phyloP scores from a whole-genome alignment of 2,329 filamentous ascomycete species.

The Drechslera avenae region DNA sequence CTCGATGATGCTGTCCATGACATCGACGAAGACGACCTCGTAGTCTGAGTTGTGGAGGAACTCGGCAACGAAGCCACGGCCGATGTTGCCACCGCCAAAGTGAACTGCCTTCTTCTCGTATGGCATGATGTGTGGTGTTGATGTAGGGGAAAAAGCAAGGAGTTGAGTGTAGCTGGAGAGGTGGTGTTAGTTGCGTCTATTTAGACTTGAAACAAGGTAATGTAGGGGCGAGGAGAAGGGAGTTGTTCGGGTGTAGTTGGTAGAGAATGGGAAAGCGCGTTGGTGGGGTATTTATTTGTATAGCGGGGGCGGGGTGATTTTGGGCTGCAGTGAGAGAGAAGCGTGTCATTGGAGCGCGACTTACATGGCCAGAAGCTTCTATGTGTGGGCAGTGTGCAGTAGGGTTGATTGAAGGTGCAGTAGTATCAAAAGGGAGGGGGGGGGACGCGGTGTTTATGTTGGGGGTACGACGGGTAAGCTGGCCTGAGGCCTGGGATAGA shows the following conservation, averaged over 20 bases:
- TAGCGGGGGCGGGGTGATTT: slow-evolving; percentile 24
- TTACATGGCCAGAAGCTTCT: slow-evolving; percentile 29
- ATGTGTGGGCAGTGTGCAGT: slow-evolving; percentile 32
- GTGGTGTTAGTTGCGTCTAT: slow-evolving; percentile 24
- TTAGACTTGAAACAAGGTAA: slow-evolving; percentile 3
- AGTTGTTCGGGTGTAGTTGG: slow-evolving; percentile 11
- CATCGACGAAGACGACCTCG: slow-evolving; percentile 95
- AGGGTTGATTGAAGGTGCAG: slow-evolving; percentile 18
- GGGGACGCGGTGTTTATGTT: slow-evolving; percentile 29
- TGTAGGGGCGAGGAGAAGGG: slow-evolving; percentile 7
- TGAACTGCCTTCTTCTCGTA: slow-evolving; percentile 58
- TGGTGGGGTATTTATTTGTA: slow-evolving; percentile 40
- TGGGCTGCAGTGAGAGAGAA: slow-evolving; percentile 8
- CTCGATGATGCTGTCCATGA: slow-evolving; percentile 82
- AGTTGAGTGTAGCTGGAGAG: slow-evolving; percentile 6
- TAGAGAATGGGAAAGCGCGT: slow-evolving; percentile 15
- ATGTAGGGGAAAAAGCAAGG: slow-evolving; percentile 11
- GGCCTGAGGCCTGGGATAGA: slow-evolving; percentile 16
- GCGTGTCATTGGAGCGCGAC: slow-evolving; percentile 15
- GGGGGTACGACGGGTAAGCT: slow-evolving; percentile 32
- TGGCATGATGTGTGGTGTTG: slow-evolving; percentile 36
- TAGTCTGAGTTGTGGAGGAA: slow-evolving; percentile 95
- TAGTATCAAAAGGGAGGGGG: slow-evolving; percentile 18
- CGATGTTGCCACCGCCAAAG: slow-evolving; percentile 61
- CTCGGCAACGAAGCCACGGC: slow-evolving; percentile 55